Conservation (phyloP, 2,329 filamentous ascomycete species). For the Xylaria sp. region DNA sequence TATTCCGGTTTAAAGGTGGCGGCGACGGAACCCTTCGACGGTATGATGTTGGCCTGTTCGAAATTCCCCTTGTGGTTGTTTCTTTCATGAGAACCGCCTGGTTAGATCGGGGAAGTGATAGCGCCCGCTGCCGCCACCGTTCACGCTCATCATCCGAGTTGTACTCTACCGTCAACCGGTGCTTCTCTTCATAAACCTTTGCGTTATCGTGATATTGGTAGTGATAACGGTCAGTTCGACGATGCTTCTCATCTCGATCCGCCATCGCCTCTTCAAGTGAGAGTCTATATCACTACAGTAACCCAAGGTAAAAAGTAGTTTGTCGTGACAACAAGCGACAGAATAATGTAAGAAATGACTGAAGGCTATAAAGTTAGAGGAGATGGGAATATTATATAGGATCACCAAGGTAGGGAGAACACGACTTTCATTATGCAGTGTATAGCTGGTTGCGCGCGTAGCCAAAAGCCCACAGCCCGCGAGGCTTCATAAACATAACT, state of each 20-base stretch:
- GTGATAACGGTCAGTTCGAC: neutral
- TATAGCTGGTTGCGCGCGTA: neutral
- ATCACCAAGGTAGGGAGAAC: neutral
- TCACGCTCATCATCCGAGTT: conserved; percentile 8
- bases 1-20: conserved; percentile 1
- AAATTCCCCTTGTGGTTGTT: too few species aligned
- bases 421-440: neutral
- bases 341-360: neutral
- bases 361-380: neutral
- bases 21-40: conserved; percentile 6
- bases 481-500: neutral
- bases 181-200: neutral
- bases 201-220: neutral
- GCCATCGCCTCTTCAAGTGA: neutral
- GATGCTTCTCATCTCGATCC: neutral
- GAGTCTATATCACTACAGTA: neutral
- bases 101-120: neutral
- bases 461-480: neutral
- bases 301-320: neutral
- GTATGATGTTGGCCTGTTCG: neutral
- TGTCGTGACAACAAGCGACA: neutral
- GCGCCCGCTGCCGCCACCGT: neutral
- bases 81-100: neutral
- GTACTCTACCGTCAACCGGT: neutral
- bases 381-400: neutral